phyloP scores from a whole-genome alignment of 495 filamentous ascomycete species.

The Chaetomidium leptoderma region DNA sequence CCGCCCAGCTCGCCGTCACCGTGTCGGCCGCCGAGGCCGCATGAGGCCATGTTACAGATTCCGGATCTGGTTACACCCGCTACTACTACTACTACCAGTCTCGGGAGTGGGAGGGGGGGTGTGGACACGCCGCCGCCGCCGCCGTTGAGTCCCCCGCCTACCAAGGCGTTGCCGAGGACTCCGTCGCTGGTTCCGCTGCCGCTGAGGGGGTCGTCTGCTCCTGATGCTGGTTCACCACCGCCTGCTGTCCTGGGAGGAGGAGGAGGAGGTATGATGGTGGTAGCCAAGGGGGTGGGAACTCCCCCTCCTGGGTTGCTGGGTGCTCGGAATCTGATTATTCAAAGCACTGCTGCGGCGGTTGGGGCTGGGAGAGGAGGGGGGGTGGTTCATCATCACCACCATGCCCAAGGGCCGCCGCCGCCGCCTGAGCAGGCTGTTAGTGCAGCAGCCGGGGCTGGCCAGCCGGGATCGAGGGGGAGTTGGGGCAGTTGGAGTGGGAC shows the following conservation, averaged over 20 bases:
- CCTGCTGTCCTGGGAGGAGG: not conserved
- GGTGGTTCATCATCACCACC: no score
- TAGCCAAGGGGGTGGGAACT: no score
- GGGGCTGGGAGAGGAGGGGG: no score
- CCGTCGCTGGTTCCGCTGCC: not conserved
- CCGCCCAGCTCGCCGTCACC: conserved; percentile 19
- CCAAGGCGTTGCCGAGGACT: conserved; percentile 12
- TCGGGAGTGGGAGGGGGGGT: not conserved
- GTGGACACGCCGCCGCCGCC: conserved; percentile 6
- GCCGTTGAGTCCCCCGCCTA: conserved; percentile 24
- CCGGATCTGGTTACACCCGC: conserved; percentile 31
- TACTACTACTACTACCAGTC: not conserved
- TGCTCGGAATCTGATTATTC: no score
- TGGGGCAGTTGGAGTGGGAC: conserved; percentile 26
- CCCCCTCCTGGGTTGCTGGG: no score
- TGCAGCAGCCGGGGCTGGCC: not conserved
- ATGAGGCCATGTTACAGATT: conserved; percentile 31
- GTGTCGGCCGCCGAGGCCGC: conserved; percentile 29
- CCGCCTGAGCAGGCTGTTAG: no score
- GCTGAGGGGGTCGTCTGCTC: not conserved
- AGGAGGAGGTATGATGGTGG: no score
- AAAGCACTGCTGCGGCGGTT: no score
- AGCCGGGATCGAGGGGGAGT: conserved; percentile 14
- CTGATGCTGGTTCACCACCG: not conserved
- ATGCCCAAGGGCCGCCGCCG: no score